Evolutionary conservation across 2,329 filamentous ascomycete genomes (phyloP), one percentile per base, ranked within the genome.

Genomic region (Ambrosiella cleistominuta): DNA sequence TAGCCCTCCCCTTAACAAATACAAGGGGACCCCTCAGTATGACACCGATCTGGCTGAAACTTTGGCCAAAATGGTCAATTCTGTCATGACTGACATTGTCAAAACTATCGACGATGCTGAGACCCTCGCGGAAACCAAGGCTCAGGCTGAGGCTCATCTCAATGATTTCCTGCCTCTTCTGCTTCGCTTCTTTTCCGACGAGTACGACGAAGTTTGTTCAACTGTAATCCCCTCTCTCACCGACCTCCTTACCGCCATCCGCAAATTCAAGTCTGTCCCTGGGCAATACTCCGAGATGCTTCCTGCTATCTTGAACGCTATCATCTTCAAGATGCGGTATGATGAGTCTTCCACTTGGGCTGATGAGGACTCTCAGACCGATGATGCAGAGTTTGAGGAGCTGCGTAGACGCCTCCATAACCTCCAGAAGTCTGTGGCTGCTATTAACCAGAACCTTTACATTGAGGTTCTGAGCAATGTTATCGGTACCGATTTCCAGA

Each of bases 181-280:
- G 11, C 75, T 98, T 55, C 86, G 91, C 44, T 96, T 96, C 74
- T 96, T 98, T 71, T 86, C 89, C 27, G 93, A 98, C 70, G 90
- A 98, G 68, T 98, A 94, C 69, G 93, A 98, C 69, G 93, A 98
- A 72, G 85, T 98, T 64, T 97, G 93, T 74, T 94, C 90, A 40
- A 93, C 88, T 11, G 88, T 97, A 60, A 95, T 98, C 62, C 87
- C 90, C 19, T 91, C 88, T 42, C 80, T 97, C 58, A 95, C 88
- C 54, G 94, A 98, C 66, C 79, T 97, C 54, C 79, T 98, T 61
- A 89, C 88, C 36, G 91, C 95, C 68, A 79, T 97, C 63, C 85
- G 93, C 59, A 95, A 90, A 70, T 75, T 89, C 42, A 79, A 83
- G 11, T 75, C 81, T 17, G 75, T 94, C n/a, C 82, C 86, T 15